A percentile compares a stretch with the other conserved stretches of the same genome.
phyloP scores from a whole-genome alignment of 164 flowering plant genomes.

The Piper longum region DNA sequence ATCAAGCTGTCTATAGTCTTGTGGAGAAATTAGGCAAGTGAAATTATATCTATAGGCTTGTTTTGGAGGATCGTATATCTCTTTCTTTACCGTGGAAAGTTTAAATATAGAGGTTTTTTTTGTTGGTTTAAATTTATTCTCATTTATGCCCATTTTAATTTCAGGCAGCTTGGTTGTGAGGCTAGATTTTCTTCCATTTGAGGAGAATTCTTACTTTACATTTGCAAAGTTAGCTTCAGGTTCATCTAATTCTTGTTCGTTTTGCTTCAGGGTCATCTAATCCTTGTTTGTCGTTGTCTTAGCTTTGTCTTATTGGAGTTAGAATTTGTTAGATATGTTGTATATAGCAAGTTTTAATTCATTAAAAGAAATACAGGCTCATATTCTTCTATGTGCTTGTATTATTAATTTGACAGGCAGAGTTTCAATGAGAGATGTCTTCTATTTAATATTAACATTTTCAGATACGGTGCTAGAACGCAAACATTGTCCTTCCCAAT shows the following conservation, averaged over 20 bases:
- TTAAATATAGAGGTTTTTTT: neutral
- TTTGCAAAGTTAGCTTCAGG: conserved; percentile 97
- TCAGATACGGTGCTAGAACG: too few relatives aligned
- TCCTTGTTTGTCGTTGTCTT: neutral
- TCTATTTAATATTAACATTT: too few relatives aligned
- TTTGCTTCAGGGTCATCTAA: neutral
- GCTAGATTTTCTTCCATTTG: conserved; percentile 88
- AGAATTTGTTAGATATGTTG: neutral
- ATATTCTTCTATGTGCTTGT: too few relatives aligned
- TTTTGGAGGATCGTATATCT: neutral
- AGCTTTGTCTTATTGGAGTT: neutral
- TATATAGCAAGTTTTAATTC: too few relatives aligned
- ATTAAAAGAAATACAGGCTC: too few relatives aligned
- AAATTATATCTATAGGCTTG: neutral
- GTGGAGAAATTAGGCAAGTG: conserved; percentile 81
- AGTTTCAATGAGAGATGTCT: too few relatives aligned
- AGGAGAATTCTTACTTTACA: conserved; percentile 88
- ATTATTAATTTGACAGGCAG: too few relatives aligned
- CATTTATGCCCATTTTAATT: conserved; percentile 4
- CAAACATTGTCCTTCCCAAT: neutral
- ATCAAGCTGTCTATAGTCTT: conserved; percentile 95
- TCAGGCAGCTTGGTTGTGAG: conserved; percentile 96
- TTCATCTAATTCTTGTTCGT: conserved; percentile 13
- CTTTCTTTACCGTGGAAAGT: neutral
- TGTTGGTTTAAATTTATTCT: neutral